Evolutionary conservation across 2,329 filamentous ascomycete genomes (phyloP), one percentile per base, ranked within the genome.

Genomic region (Fusarium proliferatum): DNA sequence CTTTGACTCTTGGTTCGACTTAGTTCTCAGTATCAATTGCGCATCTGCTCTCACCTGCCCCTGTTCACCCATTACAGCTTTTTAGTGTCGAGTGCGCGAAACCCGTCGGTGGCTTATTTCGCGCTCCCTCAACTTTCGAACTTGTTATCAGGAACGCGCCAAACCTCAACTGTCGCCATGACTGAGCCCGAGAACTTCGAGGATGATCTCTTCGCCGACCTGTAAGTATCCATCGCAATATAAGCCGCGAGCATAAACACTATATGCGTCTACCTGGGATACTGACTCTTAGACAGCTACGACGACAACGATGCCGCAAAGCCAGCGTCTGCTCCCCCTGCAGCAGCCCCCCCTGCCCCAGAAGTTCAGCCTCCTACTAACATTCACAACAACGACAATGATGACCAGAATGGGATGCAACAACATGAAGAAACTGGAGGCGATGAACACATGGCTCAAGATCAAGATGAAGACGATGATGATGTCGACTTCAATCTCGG

Each of bases 121-220:
- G 45, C 43, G 64, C 49, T 62, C 51, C 52, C 28, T 49, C 28
- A 23, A n/a, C 34, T 49, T 53, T 49, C 46, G 45, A 23, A 23
- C 48, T 74, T 51, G 48, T 67, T 57, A 48, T 71, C 51, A 61
- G 49, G 30, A 59, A 61, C 45, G 48, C 69, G 61, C 59, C 61
- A 56, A 57, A 46, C 39, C 28, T 52, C 49, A 57, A 61, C 65
- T 55, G n/a, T 73, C 68, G 76, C 73, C 78, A 96, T 96, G 94
- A 90, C 93, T 53, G 94, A 96, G 79, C 86, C 89, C 60, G 93
- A 95, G 80, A 93, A 94, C 76, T 91, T 94, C 76, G 95, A 97
- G 77, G 95, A 97, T 80, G 95, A 97, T 88, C 93, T 97, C 84
- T 97, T 97, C 84, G 95, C 95, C 79, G 95, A 97, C 85, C 90